phyloP scores from a whole-genome alignment of 179 eudicot genomes.

The Monotropa hypopitys region DNA sequence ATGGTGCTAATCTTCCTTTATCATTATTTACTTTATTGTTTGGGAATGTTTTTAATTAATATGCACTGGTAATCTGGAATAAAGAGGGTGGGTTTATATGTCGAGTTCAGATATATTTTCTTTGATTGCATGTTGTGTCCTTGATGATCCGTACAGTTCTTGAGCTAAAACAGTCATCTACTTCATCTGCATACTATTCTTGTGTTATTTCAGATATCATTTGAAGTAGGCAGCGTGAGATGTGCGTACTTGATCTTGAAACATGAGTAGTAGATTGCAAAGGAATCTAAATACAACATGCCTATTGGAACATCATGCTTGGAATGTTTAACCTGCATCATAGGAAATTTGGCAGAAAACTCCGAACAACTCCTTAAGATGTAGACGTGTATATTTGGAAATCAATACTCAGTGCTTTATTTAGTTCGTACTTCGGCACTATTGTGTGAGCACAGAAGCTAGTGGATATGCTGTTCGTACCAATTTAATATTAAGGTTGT shows the following conservation, averaged over 20 bases:
- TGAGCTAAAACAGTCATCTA: neutral
- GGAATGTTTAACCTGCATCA: neutral
- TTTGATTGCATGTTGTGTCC: constrained; percentile 4
- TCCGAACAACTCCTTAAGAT: neutral
- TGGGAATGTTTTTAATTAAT: neutral
- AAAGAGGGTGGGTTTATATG: neutral
- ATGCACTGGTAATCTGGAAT: neutral
- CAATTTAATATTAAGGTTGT: too few species aligned
- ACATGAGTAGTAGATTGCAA: neutral
- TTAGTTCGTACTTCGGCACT: neutral
- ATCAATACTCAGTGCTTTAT: neutral
- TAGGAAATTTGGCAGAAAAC: neutral
- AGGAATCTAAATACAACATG: neutral
- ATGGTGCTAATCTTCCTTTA: neutral
- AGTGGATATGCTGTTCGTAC: neutral
- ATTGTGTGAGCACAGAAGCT: too few species aligned
- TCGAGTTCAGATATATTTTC: neutral
- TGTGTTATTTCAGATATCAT: neutral
- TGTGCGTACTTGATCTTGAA: neutral
- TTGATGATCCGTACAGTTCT: neutral
- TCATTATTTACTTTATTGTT: neutral
- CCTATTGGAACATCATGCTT: neutral
- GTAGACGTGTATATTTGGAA: neutral
- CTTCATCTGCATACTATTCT: neutral
- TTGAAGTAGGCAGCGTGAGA: neutral